Evolutionary conservation across 2,329 filamentous ascomycete genomes (phyloP).

Genomic region (Pseudophaeomoniella oleicola): DNA sequence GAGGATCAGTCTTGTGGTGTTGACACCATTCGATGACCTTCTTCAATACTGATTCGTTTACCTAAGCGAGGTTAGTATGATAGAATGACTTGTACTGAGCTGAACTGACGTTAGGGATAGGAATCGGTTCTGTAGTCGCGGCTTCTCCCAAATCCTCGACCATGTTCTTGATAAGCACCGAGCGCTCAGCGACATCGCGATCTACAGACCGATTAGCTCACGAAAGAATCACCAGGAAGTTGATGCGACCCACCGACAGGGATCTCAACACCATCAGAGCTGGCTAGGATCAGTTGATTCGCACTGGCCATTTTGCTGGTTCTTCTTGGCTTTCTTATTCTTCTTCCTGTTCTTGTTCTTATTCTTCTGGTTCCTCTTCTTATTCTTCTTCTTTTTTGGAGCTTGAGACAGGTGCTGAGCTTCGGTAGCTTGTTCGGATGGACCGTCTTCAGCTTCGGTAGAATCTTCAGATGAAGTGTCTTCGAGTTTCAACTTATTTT

Average conservation of each 20-base stretch:
- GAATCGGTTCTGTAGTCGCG: constrained; percentile 54
- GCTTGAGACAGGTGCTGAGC: constrained; percentile 7
- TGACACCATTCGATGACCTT: constrained; percentile 99
- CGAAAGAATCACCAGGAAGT: neutral
- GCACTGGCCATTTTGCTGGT: neutral
- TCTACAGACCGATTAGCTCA: constrained; percentile 33
- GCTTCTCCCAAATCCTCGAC: constrained; percentile 74
- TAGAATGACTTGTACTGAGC: neutral
- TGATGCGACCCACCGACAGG: constrained; percentile 31
- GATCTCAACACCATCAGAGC: constrained; percentile 35
- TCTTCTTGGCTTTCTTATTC: neutral
- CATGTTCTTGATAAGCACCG: constrained; percentile 95
- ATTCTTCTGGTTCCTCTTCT: too few relatives aligned
- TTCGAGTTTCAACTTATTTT: too few relatives aligned
- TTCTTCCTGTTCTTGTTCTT: too few relatives aligned
- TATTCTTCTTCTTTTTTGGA: constrained; percentile 5
- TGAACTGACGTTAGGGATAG: constrained; percentile 61
- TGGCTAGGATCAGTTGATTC: constrained; percentile 29
- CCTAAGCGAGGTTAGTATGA: constrained; percentile 28
- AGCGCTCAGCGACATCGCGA: constrained; percentile 74
- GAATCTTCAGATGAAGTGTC: too few relatives aligned
- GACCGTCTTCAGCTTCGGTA: neutral
- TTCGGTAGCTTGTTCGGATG: neutral
- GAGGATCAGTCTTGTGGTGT: constrained; percentile 81
- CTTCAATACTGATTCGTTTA: constrained; percentile 82